These are phyloP conservation scores for Cymbidium sinense DNA, from an alignment of 106 monocot species.

Conservation along the genomic window DNA sequence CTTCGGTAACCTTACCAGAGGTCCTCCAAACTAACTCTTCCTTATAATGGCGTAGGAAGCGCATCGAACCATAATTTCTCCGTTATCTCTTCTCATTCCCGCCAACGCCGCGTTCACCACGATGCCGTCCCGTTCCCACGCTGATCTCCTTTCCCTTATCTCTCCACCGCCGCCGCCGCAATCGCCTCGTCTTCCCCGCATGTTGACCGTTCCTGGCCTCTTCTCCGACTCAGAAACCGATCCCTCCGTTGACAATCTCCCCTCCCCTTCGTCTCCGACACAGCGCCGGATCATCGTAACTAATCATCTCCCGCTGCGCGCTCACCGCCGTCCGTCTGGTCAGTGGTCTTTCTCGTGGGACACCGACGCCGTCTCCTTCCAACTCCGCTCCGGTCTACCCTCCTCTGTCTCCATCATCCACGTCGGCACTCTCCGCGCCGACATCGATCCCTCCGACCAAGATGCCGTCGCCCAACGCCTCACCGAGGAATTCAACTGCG, in stretches of 20 bases:
- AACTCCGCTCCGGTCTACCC: conserved; percentile 66
- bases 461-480: conserved; percentile 36
- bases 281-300: conserved; percentile 49
- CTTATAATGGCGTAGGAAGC: not conserved
- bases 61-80: not conserved
- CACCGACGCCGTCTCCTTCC: conserved; percentile 45
- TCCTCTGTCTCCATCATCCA: conserved; percentile 33
- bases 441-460: conserved; percentile 31
- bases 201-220: not conserved
- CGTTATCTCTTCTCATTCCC: not conserved
- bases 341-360: conserved; percentile 40
- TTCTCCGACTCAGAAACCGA: not conserved
- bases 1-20: not conserved
- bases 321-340: conserved; percentile 18
- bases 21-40: not conserved
- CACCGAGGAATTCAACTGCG: conserved; percentile 44
- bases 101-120: not conserved
- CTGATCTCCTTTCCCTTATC: not conserved
- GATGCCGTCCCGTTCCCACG: not conserved
- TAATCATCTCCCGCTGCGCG: conserved; percentile 39
- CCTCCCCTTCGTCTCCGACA: not conserved
- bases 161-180: not conserved
- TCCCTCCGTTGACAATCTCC: not conserved
- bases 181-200: not conserved
- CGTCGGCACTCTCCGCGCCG: conserved; percentile 54